Conservation (phyloP, 805 yeast genomes). For the Metschnikowia vanudenii region DNA sequence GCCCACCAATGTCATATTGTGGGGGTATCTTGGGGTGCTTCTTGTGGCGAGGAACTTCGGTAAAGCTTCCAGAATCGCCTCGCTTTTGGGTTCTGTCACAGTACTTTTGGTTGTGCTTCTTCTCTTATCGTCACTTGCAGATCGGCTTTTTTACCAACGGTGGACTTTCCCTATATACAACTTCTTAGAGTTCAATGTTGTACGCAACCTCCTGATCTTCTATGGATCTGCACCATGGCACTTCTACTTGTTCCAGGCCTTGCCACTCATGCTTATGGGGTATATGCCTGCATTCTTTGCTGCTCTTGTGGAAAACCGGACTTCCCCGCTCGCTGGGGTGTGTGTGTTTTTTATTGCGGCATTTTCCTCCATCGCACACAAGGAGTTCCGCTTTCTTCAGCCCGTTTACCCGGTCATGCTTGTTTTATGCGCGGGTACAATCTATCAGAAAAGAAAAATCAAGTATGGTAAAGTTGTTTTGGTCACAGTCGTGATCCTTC, state of each 20-base stretch:
- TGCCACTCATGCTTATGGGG: constrained; percentile 72
- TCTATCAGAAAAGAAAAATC: background rate
- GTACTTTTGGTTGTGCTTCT: constrained; percentile 34
- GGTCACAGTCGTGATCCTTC: constrained; percentile 25
- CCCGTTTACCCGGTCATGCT: constrained; percentile 78
- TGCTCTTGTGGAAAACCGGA: constrained; percentile 15
- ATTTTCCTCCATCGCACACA: constrained; percentile 74
- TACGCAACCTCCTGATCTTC: constrained; percentile 68
- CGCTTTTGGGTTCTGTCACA: constrained; percentile 10
- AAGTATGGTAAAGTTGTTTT: constrained; percentile 1
- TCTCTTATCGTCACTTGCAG: constrained; percentile 27
- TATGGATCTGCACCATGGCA: constrained; percentile 86
- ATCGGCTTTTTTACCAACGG: constrained; percentile 57
- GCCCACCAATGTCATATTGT: constrained; percentile 79
- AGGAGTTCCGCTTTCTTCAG: constrained; percentile 87
- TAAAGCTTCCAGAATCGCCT: constrained; percentile 8
- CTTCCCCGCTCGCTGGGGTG: constrained; percentile 22
- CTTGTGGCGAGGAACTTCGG: constrained; percentile 13
- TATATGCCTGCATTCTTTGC: constrained; percentile 59
- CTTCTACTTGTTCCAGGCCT: constrained; percentile 78
- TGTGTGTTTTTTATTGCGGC: constrained; percentile 45
- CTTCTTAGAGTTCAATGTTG: constrained; percentile 76
- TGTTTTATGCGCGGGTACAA: constrained; percentile 41
- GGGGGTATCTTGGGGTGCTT: constrained; percentile 61
- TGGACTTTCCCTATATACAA: constrained; percentile 62